Percentiles rank a stretch among this genome's conserved stretches.
These are phyloP conservation scores for Gossypium rotundifolium DNA, from an alignment of 345 rosid genomes.

Conservation along the genomic window DNA sequence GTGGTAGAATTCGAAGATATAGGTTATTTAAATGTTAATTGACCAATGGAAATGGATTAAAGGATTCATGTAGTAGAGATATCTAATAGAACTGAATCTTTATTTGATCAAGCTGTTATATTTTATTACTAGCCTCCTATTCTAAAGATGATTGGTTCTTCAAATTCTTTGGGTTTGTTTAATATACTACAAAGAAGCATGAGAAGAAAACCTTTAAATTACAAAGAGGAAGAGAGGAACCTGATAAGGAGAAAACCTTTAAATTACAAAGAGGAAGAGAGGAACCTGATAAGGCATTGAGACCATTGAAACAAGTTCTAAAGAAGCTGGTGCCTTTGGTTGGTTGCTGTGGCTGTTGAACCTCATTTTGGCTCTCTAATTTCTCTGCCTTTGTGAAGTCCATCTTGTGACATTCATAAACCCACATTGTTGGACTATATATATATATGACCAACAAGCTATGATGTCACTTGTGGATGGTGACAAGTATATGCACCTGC, in stretches of 20 bases:
- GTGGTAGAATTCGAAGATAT: background rate
- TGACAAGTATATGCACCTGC: background rate
- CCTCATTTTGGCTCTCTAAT: conserved; percentile 37
- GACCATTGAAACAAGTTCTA: conserved; percentile 63
- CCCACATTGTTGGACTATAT: background rate
- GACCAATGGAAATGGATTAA: background rate
- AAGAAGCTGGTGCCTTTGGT: conserved; percentile 47
- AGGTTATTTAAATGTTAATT: background rate
- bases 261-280: background rate
- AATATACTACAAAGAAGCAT: background rate
- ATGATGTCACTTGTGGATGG: background rate
- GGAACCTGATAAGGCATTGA: conserved; percentile 57
- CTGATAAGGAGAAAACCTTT: too few relatives aligned
- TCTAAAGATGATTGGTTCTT: background rate
- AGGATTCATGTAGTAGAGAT: background rate
- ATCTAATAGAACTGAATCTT: background rate
- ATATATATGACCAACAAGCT: background rate
- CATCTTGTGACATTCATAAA: conserved; percentile 11
- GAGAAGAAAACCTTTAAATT: background rate
- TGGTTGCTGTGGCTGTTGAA: conserved; percentile 16
- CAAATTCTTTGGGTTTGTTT: background rate
- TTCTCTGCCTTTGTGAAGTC: conserved; percentile 14
- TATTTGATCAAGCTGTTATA: background rate
- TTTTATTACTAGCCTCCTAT: background rate
- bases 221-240: conserved; percentile 18